Conservation (phyloP, 2,329 filamentous ascomycete species). For the Pyricularia pennisetigena region DNA sequence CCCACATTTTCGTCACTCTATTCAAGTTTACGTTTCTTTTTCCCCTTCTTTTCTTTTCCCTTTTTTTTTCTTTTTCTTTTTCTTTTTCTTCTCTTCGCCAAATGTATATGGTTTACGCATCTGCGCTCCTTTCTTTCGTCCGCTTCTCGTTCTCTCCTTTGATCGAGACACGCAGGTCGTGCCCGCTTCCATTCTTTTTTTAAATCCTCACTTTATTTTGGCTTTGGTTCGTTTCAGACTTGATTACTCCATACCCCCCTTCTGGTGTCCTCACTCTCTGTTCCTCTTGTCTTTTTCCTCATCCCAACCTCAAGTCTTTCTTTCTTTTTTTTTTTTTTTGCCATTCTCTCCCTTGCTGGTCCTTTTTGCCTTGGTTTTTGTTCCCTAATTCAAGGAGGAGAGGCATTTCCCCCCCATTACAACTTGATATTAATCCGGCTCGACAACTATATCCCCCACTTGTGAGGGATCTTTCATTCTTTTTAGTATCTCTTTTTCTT, state of each 20-base stretch:
- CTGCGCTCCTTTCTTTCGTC: background rate
- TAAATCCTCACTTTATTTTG: background rate
- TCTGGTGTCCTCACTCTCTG: background rate
- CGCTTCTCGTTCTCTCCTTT: background rate
- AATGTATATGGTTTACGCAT: background rate
- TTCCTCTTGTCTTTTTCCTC: background rate
- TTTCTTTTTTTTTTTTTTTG: background rate
- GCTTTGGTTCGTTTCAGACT: background rate
- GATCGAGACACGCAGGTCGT: background rate
- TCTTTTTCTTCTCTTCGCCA: background rate
- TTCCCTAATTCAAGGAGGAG: too few species aligned
- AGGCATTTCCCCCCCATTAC: too few species aligned
- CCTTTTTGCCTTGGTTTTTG: background rate
- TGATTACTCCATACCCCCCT: background rate
- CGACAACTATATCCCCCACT: background rate
- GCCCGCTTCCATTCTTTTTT: background rate
- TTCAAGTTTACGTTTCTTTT: background rate
- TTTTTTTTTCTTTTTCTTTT: background rate
- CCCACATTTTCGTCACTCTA: background rate
- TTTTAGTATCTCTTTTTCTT: background rate
- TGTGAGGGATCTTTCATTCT: background rate
- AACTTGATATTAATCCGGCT: background rate
- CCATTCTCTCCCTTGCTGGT: background rate
- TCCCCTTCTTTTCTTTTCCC: too few species aligned
- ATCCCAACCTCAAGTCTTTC: background rate